phyloP scores from a whole-genome alignment of 2,329 filamentous ascomycete species.

The Rugonectria rugulosa region DNA sequence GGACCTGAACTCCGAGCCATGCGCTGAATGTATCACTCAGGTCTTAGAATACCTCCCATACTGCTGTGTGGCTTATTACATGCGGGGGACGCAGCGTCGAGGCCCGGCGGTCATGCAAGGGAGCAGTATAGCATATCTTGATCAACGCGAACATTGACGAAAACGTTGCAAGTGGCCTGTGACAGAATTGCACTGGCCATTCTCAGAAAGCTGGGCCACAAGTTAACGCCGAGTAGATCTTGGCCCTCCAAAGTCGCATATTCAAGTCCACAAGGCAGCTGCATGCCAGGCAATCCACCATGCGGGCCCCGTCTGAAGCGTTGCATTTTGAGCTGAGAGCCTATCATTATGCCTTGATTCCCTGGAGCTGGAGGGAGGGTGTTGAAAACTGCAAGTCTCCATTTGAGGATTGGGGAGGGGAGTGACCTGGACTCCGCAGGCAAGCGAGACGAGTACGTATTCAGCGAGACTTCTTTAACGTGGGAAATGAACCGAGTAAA shows the following conservation, averaged over 20 bases:
- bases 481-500: too few species aligned
- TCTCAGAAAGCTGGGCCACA: conserved; percentile 8
- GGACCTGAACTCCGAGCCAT: not conserved
- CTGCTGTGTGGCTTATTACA: conserved; percentile 10
- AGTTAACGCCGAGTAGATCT: conserved; percentile 18
- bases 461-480: too few species aligned
- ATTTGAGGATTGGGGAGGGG: too few species aligned
- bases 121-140: not conserved
- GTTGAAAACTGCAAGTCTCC: conserved; percentile 5
- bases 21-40: conserved; percentile 3
- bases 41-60: conserved; percentile 7
- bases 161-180: conserved; percentile 10
- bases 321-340: not conserved
- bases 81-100: not conserved
- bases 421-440: too few species aligned
- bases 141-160: not conserved
- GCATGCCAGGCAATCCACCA: conserved; percentile 2
- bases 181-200: not conserved
- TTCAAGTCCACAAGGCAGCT: conserved; percentile 3
- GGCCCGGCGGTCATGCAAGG: conserved; percentile 9
- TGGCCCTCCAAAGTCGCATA: conserved; percentile 14
- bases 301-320: not conserved
- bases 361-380: conserved; percentile 22
- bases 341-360: too few species aligned
- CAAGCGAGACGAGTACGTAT: too few species aligned